Percentiles rank a stretch among this genome's conserved stretches.
Conservation (phyloP, 2,329 filamentous ascomycete genomes). For the Claviceps quebecensis region DNA sequence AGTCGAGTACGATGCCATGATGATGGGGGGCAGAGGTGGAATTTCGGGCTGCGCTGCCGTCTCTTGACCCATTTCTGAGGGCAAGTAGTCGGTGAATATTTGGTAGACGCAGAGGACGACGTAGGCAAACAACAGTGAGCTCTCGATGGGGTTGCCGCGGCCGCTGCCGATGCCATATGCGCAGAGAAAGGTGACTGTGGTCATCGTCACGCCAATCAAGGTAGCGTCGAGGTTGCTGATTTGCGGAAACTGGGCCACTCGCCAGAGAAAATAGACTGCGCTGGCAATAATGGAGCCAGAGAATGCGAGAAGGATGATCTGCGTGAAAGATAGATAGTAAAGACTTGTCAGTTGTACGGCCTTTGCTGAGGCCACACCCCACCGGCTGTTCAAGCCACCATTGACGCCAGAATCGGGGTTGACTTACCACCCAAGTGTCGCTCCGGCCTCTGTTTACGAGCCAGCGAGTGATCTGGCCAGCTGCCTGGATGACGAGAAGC, state of each 20-base stretch:
- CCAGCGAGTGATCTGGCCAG: constrained; percentile 88
- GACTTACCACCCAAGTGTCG: constrained; percentile 86
- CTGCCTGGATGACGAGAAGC: constrained; percentile 84
- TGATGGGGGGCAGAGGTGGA: constrained; percentile 88
- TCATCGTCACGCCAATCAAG: constrained; percentile 83
- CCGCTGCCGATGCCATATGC: constrained; percentile 90
- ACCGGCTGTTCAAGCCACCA: too few species aligned
- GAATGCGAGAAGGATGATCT: constrained; percentile 79
- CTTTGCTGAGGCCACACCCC: too few species aligned
- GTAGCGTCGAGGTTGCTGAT: constrained; percentile 87
- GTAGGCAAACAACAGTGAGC: constrained; percentile 89
- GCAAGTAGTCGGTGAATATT: constrained; percentile 96
- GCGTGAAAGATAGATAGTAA: neutral
- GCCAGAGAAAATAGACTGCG: constrained; percentile 91
- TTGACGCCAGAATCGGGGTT: too few species aligned
- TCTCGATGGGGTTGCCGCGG: constrained; percentile 88
- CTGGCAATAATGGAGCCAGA: constrained; percentile 88
- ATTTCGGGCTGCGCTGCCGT: constrained; percentile 62
- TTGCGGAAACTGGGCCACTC: constrained; percentile 84
- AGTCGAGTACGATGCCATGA: constrained; percentile 96
- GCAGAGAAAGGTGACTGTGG: constrained; percentile 82
- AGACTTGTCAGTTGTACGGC: too few species aligned
- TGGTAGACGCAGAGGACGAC: constrained; percentile 98
- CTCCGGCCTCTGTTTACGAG: constrained; percentile 85
- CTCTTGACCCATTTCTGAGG: constrained; percentile 48